These are phyloP conservation scores for Sporothrix curviconia DNA, from an alignment of 2,329 filamentous ascomycete genomes.

Conservation along the genomic window DNA sequence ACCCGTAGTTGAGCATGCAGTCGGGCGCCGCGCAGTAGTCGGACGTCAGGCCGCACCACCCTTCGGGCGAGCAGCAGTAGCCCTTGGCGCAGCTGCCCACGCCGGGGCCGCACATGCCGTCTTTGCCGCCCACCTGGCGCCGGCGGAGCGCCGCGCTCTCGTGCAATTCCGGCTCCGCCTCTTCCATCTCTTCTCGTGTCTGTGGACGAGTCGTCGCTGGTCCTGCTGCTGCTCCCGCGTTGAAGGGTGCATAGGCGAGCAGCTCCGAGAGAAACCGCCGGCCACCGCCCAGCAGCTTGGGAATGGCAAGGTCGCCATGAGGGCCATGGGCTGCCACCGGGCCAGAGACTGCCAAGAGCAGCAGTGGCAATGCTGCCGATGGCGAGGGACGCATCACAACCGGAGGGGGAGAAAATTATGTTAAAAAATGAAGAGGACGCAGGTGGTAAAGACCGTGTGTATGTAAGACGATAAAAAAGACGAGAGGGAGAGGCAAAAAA, in stretches of 20 bases:
- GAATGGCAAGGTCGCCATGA: slow-evolving; percentile 22
- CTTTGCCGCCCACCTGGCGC: slow-evolving; percentile 22
- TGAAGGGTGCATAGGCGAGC: not conserved
- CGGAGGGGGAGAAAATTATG: not conserved
- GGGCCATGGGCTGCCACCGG: slow-evolving; percentile 24
- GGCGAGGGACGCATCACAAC: not conserved
- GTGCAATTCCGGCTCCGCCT: not conserved
- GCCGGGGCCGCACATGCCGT: slow-evolving; percentile 24
- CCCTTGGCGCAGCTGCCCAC: slow-evolving; percentile 27
- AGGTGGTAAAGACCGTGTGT: not conserved
- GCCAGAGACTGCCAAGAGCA: slow-evolving; percentile 24
- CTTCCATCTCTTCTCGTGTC: slow-evolving; percentile 1
- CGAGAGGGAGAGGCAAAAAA: not conserved
- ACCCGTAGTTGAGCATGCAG: slow-evolving; percentile 55
- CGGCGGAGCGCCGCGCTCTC: slow-evolving; percentile 9
- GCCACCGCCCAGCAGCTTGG: slow-evolving; percentile 24
- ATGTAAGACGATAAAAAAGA: not conserved
- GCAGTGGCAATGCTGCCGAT: not conserved
- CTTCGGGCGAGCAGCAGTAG: slow-evolving; percentile 30
- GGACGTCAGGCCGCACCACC: slow-evolving; percentile 45
- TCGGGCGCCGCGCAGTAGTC: slow-evolving; percentile 56
- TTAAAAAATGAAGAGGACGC: not conserved
- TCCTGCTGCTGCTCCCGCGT: slow-evolving; percentile 4
- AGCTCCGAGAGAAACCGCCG: slow-evolving; percentile 24
- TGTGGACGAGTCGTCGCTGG: not conserved